These are phyloP conservation scores for Mollisia scopiformis DNA, from an alignment of 2,329 filamentous ascomycete genomes.

Conservation along the genomic window DNA sequence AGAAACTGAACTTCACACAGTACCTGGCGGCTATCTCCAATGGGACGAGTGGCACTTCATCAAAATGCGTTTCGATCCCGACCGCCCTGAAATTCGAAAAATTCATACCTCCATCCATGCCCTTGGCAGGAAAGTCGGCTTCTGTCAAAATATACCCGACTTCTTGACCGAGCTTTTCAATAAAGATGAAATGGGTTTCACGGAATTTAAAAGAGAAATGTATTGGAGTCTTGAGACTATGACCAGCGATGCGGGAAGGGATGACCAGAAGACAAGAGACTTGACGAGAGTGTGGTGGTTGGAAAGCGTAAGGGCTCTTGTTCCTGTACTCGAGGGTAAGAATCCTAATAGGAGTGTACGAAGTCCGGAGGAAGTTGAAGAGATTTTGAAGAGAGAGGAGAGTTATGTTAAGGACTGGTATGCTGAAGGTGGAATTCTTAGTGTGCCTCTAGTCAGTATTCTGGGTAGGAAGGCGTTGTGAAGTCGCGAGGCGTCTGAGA, in stretches of 20 bases:
- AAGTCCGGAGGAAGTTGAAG: no score
- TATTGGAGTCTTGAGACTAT: neutral
- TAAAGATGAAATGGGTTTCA: neutral
- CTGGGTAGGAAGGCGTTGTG: no score
- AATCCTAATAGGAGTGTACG: no score
- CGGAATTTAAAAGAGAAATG: neutral
- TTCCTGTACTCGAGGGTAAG: no score
- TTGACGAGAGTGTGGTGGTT: constrained; percentile 5
- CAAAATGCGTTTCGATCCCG: neutral
- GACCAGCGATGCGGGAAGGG: neutral
- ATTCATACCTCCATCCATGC: neutral
- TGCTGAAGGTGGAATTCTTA: no score
- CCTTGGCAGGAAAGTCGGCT: neutral
- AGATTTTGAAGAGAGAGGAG: no score
- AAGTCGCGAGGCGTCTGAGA: no score
- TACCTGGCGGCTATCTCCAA: constrained; percentile 3
- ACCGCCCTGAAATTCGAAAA: neutral
- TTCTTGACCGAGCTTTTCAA: neutral
- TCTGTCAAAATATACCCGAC: neutral
- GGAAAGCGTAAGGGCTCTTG: neutral
- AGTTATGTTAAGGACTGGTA: no score
- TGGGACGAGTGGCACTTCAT: constrained; percentile 6
- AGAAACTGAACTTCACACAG: no score
- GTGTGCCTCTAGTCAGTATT: no score
- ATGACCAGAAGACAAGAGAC: neutral